A percentile compares a stretch with the other conserved stretches of the same genome.
Evolutionary conservation across 2,329 filamentous ascomycete species (phyloP).

Genomic region (Furcasterigmium furcatum): DNA sequence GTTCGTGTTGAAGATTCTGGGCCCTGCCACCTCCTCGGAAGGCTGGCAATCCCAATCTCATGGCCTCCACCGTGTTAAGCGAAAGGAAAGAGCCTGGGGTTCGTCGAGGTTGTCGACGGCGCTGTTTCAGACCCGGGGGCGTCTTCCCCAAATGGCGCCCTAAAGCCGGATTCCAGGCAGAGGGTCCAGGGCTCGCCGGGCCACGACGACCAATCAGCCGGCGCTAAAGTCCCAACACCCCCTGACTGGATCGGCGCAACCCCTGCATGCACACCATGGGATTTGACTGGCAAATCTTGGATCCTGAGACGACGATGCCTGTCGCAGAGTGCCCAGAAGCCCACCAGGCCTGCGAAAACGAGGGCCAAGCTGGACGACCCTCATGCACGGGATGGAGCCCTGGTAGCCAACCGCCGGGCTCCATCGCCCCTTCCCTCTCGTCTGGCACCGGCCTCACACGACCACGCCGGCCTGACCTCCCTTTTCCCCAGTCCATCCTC

Average conservation of each 20-base stretch:
- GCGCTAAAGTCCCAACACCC: background rate
- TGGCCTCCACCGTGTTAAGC: background rate
- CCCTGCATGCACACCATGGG: background rate
- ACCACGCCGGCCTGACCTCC: background rate
- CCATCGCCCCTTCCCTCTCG: too few relatives aligned
- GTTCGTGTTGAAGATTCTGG: too few relatives aligned
- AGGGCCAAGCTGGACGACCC: too few relatives aligned
- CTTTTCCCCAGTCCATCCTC: constrained; percentile 1
- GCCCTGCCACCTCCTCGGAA: too few relatives aligned
- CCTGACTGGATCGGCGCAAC: background rate
- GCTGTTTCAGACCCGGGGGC: background rate
- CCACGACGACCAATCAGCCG: background rate
- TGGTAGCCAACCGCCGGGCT: too few relatives aligned
- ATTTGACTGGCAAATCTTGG: background rate
- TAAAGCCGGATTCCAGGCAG: too few relatives aligned
- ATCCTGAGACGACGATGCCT: background rate
- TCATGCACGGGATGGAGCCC: too few relatives aligned
- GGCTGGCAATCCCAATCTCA: too few relatives aligned
- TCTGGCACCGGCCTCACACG: too few relatives aligned
- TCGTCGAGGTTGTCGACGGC: background rate
- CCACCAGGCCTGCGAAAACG: too few relatives aligned
- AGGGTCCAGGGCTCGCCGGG: background rate
- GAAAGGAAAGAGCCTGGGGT: background rate
- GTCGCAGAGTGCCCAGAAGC: background rate
- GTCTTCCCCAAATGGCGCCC: too few relatives aligned